Percentiles rank a stretch among this genome's conserved stretches.
phyloP scores from a whole-genome alignment of 225 moss, liverwort and hornwort genomes.

The Pseudoscleropodium purum region DNA sequence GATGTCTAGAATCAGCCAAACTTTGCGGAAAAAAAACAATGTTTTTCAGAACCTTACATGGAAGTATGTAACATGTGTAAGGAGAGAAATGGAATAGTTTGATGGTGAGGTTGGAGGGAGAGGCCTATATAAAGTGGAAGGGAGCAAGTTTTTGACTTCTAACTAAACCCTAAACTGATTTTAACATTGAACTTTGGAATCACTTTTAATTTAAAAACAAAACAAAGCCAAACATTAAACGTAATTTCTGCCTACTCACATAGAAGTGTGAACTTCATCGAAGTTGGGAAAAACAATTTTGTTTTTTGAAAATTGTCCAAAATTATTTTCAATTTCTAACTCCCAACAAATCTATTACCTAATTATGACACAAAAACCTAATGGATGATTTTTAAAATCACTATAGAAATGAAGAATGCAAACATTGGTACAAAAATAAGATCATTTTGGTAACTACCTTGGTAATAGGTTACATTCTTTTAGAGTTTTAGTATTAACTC shows the following conservation, averaged over 20 bases:
- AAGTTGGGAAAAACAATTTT: background rate
- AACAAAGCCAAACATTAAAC: background rate
- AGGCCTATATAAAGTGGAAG: background rate
- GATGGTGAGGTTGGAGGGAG: background rate
- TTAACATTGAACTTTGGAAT: background rate
- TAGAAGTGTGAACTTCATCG: background rate
- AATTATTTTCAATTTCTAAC: background rate
- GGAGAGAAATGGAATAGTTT: background rate
- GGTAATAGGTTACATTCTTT: background rate
- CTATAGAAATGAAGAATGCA: background rate
- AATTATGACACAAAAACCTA: fast-evolving
- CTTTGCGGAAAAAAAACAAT: background rate
- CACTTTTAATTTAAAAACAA: background rate
- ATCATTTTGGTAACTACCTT: background rate
- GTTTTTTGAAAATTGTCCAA: background rate
- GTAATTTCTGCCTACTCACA: background rate
- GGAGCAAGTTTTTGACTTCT: fast-evolving
- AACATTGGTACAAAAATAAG: background rate
- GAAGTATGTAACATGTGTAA: background rate
- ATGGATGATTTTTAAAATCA: background rate
- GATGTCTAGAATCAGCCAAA: fast-evolving
- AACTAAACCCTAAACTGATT: background rate
- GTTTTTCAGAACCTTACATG: fast-evolving
- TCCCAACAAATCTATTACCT: fast-evolving
- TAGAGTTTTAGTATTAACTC: fast-evolving